phyloP scores from a whole-genome alignment of 305 asterid species.

The Lippia alba region DNA sequence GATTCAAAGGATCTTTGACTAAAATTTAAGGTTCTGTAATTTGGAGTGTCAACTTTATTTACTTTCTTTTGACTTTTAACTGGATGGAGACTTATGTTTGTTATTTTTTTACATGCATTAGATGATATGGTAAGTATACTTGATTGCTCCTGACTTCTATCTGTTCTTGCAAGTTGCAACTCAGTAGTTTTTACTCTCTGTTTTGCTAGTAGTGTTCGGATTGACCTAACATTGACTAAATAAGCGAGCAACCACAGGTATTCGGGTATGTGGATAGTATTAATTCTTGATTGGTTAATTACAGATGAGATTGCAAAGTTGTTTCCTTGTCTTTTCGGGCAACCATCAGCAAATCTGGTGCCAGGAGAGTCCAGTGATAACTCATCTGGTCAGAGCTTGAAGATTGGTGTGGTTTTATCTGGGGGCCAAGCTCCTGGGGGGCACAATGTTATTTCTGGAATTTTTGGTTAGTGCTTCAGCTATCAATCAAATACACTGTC shows the following conservation, averaged over 20 bases:
- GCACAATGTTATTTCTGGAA: slow-evolving; percentile 97
- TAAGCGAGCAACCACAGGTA: not conserved
- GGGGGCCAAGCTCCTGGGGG: slow-evolving; percentile 99
- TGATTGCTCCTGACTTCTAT: slow-evolving; percentile 7
- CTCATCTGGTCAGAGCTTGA: slow-evolving; percentile 48
- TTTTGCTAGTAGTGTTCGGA: slow-evolving; percentile 9
- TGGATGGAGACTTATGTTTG: slow-evolving; percentile 14
- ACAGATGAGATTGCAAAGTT: slow-evolving; percentile 94
- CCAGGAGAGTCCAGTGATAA: slow-evolving; percentile 56
- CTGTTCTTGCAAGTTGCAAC: not conserved
- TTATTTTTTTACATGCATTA: not conserved
- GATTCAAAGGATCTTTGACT: slow-evolving; percentile 5
- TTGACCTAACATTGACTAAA: slow-evolving; percentile 31
- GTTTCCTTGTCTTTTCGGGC: slow-evolving; percentile 86
- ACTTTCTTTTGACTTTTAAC: not conserved
- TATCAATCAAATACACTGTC: slow-evolving; percentile 6
- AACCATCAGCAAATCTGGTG: slow-evolving; percentile 80
- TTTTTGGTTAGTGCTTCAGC: slow-evolving; percentile 62
- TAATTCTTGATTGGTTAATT: slow-evolving; percentile 35
- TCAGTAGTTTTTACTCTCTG: slow-evolving; percentile 3
- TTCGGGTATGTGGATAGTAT: slow-evolving; percentile 13
- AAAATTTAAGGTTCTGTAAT: not conserved
- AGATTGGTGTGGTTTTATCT: slow-evolving; percentile 91
- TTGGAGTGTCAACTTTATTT: not conserved
- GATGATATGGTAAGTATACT: not conserved